These are phyloP conservation scores for Gossypium stocksii DNA, from an alignment of 345 rosid species.

Conservation along the genomic window DNA sequence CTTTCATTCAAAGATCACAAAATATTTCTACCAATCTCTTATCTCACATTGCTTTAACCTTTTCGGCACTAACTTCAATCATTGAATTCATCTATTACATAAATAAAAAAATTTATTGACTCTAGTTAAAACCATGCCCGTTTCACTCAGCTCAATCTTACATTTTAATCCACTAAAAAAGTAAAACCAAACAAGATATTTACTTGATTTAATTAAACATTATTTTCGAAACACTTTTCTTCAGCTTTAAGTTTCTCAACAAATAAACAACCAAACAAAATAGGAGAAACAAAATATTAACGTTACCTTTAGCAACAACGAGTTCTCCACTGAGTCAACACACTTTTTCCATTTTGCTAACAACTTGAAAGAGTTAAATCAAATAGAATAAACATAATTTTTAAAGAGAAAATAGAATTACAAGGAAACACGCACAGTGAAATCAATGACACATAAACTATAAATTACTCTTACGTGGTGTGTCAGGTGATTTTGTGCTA, in stretches of 20 bases:
- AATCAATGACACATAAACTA: not conserved
- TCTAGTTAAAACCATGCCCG: not conserved
- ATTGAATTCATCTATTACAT: too few relatives aligned
- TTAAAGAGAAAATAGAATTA: not conserved
- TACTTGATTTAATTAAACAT: not conserved
- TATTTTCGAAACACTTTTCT: constrained; percentile 8
- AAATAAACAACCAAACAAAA: constrained; percentile 27
- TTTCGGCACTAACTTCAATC: too few relatives aligned
- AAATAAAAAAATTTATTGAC: not conserved
- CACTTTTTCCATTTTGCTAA: not conserved
- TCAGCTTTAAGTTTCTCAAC: constrained; percentile 19
- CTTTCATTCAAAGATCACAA: too few relatives aligned
- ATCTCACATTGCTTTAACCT: too few relatives aligned
- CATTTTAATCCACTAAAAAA: not conserved
- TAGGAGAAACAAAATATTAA: constrained; percentile 22
- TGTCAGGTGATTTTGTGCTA: constrained; percentile 91
- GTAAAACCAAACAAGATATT: not conserved
- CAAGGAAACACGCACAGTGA: too few relatives aligned
- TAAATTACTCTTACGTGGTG: constrained; percentile 52
- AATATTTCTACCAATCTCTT: too few relatives aligned
- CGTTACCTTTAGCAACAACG: constrained; percentile 13
- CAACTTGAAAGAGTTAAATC: not conserved
- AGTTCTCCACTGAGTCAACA: constrained; percentile 25
- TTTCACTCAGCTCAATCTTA: not conserved
- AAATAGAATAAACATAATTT: not conserved